These are phyloP conservation scores for Aciculoconidium aculeatum DNA, from an alignment of 805 yeast genomes.

Conservation along the genomic window DNA sequence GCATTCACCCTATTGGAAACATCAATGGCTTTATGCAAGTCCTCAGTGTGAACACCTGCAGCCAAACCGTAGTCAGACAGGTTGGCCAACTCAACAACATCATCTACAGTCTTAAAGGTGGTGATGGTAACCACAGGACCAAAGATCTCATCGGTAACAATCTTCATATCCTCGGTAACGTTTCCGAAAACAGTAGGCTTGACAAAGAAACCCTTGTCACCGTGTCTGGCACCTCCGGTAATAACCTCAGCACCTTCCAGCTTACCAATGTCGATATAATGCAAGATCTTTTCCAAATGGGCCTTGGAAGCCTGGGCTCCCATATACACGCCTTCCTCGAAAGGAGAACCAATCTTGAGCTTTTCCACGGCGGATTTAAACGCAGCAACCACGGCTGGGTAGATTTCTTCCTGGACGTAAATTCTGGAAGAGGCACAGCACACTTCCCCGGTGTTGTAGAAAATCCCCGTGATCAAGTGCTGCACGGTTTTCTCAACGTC, in stretches of 20 bases:
- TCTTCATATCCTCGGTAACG: conserved; percentile 64
- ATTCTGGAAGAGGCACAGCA: conserved; percentile 94
- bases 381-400: conserved; percentile 66
- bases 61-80: conserved; percentile 82
- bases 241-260: conserved; percentile 79
- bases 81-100: conserved; percentile 73
- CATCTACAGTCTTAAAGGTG: conserved; percentile 78
- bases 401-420: conserved; percentile 78
- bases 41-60: conserved; percentile 81
- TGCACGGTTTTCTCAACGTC: conserved; percentile 71
- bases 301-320: conserved; percentile 87
- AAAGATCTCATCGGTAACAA: conserved; percentile 86
- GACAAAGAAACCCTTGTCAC: conserved; percentile 63
- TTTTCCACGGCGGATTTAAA: conserved; percentile 52
- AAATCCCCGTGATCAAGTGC: conserved; percentile 75
- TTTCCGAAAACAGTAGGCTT: conserved; percentile 85
- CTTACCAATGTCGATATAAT: conserved; percentile 71
- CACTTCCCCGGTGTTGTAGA: conserved; percentile 92
- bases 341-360: conserved; percentile 77
- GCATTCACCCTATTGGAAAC: conserved; percentile 72
- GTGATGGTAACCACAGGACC: conserved; percentile 89
- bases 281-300: conserved; percentile 74
- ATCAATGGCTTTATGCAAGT: conserved; percentile 67
- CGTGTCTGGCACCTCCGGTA: conserved; percentile 76
- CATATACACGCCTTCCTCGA: conserved; percentile 69